Evolutionary conservation across 441 rosid species (phyloP).

Genomic region (Pelargonium myrrhifolium): DNA sequence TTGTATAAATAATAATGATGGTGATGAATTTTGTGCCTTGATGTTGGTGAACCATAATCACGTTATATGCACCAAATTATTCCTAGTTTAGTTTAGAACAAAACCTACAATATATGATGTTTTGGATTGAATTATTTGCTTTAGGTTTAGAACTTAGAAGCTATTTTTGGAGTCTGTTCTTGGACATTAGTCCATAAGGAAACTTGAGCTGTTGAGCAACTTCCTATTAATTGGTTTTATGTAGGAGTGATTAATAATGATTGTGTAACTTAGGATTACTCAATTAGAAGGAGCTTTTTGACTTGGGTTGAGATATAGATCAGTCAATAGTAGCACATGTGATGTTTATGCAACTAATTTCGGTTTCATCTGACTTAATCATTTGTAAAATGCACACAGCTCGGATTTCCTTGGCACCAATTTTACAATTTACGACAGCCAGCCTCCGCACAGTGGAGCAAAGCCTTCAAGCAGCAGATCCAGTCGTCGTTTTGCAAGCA

Average conservation of each 20-base stretch:
- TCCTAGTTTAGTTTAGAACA: neutral
- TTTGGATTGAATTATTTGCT: no score
- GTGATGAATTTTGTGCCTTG: neutral
- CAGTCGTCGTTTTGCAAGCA: slow-evolving; percentile 78
- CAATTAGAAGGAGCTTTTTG: no score
- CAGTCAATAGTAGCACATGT: neutral
- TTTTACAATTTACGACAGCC: slow-evolving; percentile 80
- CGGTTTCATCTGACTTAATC: neutral
- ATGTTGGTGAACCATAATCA: neutral
- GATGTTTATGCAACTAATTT: neutral
- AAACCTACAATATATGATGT: no score
- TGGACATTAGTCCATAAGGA: no score
- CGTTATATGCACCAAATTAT: neutral
- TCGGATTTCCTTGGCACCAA: slow-evolving; percentile 93
- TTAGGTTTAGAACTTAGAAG: no score
- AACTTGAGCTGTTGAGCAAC: no score
- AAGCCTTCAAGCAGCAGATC: slow-evolving; percentile 65
- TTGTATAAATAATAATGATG: no score
- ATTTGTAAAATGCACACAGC: slow-evolving; percentile 33
- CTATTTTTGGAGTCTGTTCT: no score
- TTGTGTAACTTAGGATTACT: no score
- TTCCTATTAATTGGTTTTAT: no score
- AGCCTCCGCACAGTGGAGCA: slow-evolving; percentile 72
- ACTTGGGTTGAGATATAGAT: neutral
- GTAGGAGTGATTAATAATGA: no score